Evolutionary conservation across 495 filamentous ascomycete species (phyloP), one percentile per base, ranked within the genome.

Genomic region (Penicillium ucsense): DNA sequence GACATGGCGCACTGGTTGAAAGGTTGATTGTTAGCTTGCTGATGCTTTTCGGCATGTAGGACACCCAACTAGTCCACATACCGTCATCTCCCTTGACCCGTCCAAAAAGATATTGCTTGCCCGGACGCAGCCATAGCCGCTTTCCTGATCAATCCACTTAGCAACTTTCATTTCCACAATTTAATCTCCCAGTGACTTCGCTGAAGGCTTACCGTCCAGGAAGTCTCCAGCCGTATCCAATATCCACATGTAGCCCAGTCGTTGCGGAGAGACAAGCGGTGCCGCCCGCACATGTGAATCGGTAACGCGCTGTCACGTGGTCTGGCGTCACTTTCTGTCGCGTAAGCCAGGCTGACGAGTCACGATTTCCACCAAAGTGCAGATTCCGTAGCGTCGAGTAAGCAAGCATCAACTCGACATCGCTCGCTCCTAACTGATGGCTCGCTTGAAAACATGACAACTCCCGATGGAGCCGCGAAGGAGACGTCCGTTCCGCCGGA

Each of bases 71-170:
- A 30, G 4, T 43, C 34, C 3, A 41, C 53, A 33, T 62, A 69
- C 68, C 66, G 48, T 64, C 64, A 66, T 78, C 77, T 57, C 66
- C 65, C 64, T 52, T 75, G 71, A 64, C 62, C 43, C 88, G 76
- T 45, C 88, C 88, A 54, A 91, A 86, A 20, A 91, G 78, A 65
- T 88, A 91, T 53, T 74, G 79, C 64, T 85, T 86, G 28, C 86
- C 88, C 3, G 88, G 88, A 31, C 84, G 81, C 51, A 94, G 74
- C 88, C 87, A 94, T 50, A 89, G 72, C 53, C 78, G 78, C 66
- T 81, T 87, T 46, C 81, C 85, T 84, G 52, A 30, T 31, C 2
- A 6, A 30, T 11, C 9, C 35, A 9, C 32, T 69, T 44, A 70
- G 59, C 36, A 35, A 8, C 2, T 2, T 30, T 31, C 32, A 12